Evolutionary conservation across 2,329 filamentous ascomycete genomes (phyloP).

Genomic region (Colletotrichum destructivum): DNA sequence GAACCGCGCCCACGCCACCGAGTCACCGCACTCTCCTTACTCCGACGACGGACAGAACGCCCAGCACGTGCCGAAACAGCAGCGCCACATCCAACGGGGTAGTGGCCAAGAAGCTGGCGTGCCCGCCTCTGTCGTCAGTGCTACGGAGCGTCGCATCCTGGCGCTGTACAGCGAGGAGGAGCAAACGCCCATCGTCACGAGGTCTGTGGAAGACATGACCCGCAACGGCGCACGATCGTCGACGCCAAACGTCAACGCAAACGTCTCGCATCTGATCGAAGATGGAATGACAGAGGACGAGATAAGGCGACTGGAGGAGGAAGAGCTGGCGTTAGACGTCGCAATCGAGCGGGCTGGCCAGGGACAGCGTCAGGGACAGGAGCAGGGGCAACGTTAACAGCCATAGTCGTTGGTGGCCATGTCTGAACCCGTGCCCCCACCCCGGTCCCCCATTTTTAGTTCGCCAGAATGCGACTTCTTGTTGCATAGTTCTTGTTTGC

Average conservation of each 20-base stretch:
- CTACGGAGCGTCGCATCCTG: slow-evolving; percentile 20
- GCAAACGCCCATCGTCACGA: slow-evolving; percentile 20
- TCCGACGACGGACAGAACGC: slow-evolving; percentile 56
- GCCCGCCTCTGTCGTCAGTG: slow-evolving; percentile 10
- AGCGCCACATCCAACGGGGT: slow-evolving; percentile 7
- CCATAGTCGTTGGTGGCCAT: neutral
- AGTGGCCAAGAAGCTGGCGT: slow-evolving; percentile 1
- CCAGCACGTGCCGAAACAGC: slow-evolving; percentile 40
- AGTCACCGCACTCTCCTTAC: slow-evolving; percentile 60
- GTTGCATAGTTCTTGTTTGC: slow-evolving; percentile 9
- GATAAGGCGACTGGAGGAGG: slow-evolving; percentile 69
- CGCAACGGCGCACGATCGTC: slow-evolving; percentile 29
- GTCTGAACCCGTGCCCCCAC: too few relatives aligned
- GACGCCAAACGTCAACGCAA: slow-evolving; percentile 48
- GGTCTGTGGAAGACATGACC: slow-evolving; percentile 26
- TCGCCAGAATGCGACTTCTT: slow-evolving; percentile 8
- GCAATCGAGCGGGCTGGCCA: slow-evolving; percentile 66
- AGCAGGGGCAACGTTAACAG: slow-evolving; percentile 21
- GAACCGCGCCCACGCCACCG: slow-evolving; percentile 52
- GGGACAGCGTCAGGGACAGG: slow-evolving; percentile 16
- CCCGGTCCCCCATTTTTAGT: neutral
- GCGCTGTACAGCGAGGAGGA: slow-evolving; percentile 29
- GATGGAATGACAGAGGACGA: slow-evolving; percentile 74
- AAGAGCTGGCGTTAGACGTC: slow-evolving; percentile 70
- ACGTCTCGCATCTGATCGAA: slow-evolving; percentile 69